Evolutionary conservation across 305 asterid genomes (phyloP), one percentile per base, ranked within the genome.

Genomic region (Nicotiana rustica): DNA sequence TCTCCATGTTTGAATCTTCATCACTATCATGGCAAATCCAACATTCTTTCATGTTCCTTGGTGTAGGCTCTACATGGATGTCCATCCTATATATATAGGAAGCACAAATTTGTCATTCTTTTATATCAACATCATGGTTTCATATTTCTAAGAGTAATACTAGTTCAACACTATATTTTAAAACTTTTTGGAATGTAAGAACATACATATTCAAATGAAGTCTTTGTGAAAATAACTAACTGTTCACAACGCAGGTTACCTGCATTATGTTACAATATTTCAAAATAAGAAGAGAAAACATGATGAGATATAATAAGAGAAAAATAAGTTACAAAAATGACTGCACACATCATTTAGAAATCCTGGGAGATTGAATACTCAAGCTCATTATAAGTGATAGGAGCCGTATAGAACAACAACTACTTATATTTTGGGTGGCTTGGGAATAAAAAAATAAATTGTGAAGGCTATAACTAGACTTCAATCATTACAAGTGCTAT

Each of bases 21-120:
- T 93, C 97, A 55, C 90, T 97, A 14, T 95, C 97, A 17, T 93
- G 97, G 85, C 97, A 95, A 87, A 95, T 95, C 86, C 91, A 91
- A 86, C 98, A 95, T 87, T 93, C 91, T 38, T 81, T 95, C 84
- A 83, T 19, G 70, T 89, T 86, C 83, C 47, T 85, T 29, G 86
- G 78, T 18, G 90, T 83, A 33, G 89, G 81, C 61, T 87, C 91
- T 59, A 84, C 80, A 81, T 67, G 56, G 21, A 80, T 86, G 81
- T 93, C 88, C 92, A 94, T 91, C 92, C 89, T 38, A 38, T 89
- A 87, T 85, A 38, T 38, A 38, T 6, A 44, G 79, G 83, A 85
- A 88, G 87, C 76, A 86, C 85, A 83, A 85, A 59, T 31, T 80
- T 33, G 82, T 82, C 82, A 59, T 82, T 84, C 83, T 33, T 85